A percentile compares a stretch with the other conserved stretches of the same genome.
These are phyloP conservation scores for Curvularia sp. DNA, from an alignment of 2,329 filamentous ascomycete genomes.

Conservation along the genomic window DNA sequence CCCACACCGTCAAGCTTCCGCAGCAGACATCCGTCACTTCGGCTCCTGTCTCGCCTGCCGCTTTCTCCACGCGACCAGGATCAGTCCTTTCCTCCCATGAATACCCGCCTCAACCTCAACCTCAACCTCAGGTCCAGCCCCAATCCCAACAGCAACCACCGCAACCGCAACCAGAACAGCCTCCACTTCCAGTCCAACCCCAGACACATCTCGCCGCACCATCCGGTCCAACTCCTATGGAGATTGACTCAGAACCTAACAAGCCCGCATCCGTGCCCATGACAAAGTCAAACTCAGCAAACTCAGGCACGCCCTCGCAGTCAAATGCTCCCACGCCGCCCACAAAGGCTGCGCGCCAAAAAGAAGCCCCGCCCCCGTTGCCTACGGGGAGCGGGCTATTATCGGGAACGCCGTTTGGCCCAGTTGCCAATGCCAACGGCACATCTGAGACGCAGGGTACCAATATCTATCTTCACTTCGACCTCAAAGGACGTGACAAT, in stretches of 20 bases:
- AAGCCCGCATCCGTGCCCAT: conserved; percentile 38
- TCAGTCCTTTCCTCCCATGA: conserved; percentile 42
- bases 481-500: conserved; percentile 80
- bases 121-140: conserved; percentile 24
- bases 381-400: conserved; percentile 69
- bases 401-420: conserved; percentile 66
- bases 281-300: conserved; percentile 44
- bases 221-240: conserved; percentile 43
- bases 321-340: conserved; percentile 60
- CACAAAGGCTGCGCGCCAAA: conserved; percentile 62
- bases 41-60: conserved; percentile 50
- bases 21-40: conserved; percentile 49
- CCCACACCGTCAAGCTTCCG: conserved; percentile 42
- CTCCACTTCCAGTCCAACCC: conserved; percentile 10
- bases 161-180: conserved; percentile 26
- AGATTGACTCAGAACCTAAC: conserved; percentile 45
- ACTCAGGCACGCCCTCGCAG: conserved; percentile 51
- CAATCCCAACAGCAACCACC: conserved; percentile 13
- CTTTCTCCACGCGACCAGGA: conserved; percentile 36
- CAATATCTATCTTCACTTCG: conserved; percentile 86
- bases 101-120: conserved; percentile 26
- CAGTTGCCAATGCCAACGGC: conserved; percentile 56
- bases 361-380: conserved; percentile 64
- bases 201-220: conserved; percentile 20
- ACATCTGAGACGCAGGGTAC: conserved; percentile 54